Evolutionary conservation across 129 eudicot species (phyloP).

Genomic region (Flaveria brownii): DNA sequence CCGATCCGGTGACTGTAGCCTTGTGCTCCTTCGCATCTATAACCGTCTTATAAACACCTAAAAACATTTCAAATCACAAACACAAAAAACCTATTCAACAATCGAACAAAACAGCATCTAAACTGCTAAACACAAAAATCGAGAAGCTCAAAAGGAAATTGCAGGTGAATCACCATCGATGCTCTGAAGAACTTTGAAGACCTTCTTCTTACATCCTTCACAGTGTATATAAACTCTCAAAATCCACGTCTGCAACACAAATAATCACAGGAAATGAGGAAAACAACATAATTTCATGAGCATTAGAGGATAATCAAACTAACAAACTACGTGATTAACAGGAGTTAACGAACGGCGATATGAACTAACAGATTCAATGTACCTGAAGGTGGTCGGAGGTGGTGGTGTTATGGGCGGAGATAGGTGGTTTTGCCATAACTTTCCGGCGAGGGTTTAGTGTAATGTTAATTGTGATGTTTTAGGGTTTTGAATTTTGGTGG

Average conservation of each 20-base stretch:
- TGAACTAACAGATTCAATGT: neutral
- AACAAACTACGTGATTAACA: neutral
- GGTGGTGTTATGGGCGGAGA: constrained; percentile 18
- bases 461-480: too few species aligned
- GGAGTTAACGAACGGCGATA: neutral
- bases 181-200: constrained; percentile 73
- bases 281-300: neutral
- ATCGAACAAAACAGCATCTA: neutral
- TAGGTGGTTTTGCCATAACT: constrained; percentile 27
- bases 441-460: neutral
- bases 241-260: constrained; percentile 57
- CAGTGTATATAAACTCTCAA: constrained; percentile 79
- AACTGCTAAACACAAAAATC: neutral
- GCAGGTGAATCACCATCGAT: constrained; percentile 55
- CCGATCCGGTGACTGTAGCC: constrained; percentile 67
- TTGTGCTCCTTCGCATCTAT: constrained; percentile 72
- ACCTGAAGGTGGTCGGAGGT: constrained; percentile 35
- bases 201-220: constrained; percentile 91
- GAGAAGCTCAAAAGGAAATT: neutral
- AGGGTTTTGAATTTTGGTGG: too few species aligned
- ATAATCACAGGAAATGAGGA: neutral
- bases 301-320: too few species aligned
- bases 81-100: neutral
- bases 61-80: neutral
- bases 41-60: constrained; percentile 75